Conservation (phyloP, 139 green algal genomes). For the Trebouxia sp. region DNA sequence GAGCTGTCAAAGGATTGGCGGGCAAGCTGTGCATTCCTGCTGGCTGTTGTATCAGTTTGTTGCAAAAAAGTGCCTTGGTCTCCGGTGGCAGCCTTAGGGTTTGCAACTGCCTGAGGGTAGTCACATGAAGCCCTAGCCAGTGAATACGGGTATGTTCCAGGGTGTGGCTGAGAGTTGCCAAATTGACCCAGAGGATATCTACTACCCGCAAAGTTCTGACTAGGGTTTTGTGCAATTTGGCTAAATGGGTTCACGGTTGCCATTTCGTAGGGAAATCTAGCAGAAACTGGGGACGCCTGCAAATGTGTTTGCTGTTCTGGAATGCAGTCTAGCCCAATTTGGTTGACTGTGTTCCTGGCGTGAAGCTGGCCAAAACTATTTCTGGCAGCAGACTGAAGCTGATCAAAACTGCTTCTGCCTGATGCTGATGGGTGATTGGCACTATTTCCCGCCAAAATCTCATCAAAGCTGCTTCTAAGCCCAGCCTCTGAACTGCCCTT, state of each 20-base stretch:
- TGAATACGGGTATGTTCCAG: neutral
- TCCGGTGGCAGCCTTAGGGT: neutral
- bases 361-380: neutral
- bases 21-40: neutral
- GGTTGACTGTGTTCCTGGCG: neutral
- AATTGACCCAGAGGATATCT: neutral
- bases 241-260: neutral
- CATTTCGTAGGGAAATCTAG: neutral
- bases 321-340: neutral
- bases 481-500: neutral
- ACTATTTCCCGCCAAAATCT: neutral
- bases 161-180: neutral
- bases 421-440: neutral
- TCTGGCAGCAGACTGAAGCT: slow-evolving; percentile 9
- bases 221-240: neutral
- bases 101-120: neutral
- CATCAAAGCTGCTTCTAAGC: neutral
- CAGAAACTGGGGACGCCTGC: neutral
- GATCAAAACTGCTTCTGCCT: neutral
- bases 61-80: too few species aligned
- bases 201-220: neutral
- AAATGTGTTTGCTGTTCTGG: neutral
- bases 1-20: neutral
- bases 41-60: too few species aligned
- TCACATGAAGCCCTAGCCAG: slow-evolving; percentile 13